Conservation (phyloP, 768 basidiomycete species). For the Psilocybe cubensis region DNA sequence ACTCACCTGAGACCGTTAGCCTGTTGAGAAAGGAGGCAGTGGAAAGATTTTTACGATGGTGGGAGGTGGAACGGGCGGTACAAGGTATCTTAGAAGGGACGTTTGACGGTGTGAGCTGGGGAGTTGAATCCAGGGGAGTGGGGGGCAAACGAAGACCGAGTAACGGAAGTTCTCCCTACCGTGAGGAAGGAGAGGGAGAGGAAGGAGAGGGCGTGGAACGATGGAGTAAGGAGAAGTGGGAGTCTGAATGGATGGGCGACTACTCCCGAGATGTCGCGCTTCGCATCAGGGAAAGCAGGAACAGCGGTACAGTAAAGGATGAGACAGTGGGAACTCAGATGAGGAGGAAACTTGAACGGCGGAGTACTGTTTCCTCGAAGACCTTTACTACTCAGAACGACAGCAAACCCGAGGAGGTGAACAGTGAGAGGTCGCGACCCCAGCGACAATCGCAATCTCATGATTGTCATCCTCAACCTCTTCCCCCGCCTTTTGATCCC, state of each 20-base stretch:
- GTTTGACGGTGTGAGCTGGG: neutral
- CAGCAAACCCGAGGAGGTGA: neutral
- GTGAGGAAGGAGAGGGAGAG: constrained; percentile 18
- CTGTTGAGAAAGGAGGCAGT: constrained; percentile 64
- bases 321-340: no score
- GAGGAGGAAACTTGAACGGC: neutral
- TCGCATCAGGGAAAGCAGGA: constrained; percentile 44
- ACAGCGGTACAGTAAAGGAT: no score
- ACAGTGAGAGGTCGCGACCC: neutral
- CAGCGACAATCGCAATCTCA: neutral
- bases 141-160: neutral
- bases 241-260: constrained; percentile 62
- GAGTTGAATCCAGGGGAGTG: neutral
- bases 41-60: constrained; percentile 73
- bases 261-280: constrained; percentile 67
- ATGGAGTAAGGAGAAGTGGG: constrained; percentile 72
- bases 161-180: no score
- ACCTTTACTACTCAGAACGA: no score
- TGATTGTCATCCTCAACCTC: constrained; percentile 4
- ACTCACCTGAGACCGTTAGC: constrained; percentile 61
- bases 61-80: constrained; percentile 66
- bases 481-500: constrained; percentile 52
- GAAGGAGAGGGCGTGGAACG: constrained; percentile 3
- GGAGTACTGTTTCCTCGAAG: constrained; percentile 3
- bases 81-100: constrained; percentile 34